Evolutionary conservation across 805 yeast species (phyloP), one percentile per base, ranked within the genome.

Genomic region (Saccharomycopsis schoenii): DNA sequence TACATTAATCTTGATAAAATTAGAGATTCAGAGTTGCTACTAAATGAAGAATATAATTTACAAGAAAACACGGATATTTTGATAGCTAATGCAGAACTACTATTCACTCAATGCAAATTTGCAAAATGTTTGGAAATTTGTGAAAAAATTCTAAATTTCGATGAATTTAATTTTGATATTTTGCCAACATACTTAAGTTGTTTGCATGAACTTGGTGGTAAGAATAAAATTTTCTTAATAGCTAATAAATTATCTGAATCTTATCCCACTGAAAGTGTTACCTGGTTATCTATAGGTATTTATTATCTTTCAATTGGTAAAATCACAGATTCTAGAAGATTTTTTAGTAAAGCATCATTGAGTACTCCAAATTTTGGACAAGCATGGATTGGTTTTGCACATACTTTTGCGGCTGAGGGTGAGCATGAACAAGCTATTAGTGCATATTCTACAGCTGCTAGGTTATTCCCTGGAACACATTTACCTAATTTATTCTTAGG

Each of bases 381-480:
- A 58, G 96, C 98, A 1, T 94, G 99, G 99, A 84, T 94, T 40
- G 99, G 97, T 1, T 94, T 94, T 75, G 98, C 98, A 0, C 98
- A 93, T 69, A 92, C 98, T 0, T 94, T 92, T 80, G 97, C 97
- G 0, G 86, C 89, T 2, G 99, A 94, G 71, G 96, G 97, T n/a
- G 99, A 94, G 72, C 97, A 94, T 71, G 99, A 94, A 71, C 98
- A 94, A 72, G 98, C 98, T 1, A 87, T 94, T 24, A 87, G 97
- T 61, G 98, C 98, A 0, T 94, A 92, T 72, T 92, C 98, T 1
- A 92, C 96, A 12, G 97, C 97, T 0, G 90, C 97, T 1, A 77
- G 97, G 64, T 78, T 92, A 52, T 94, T 94, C 68, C 91, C 92
- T 0, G 96, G 96, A 0, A 85, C 92, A 2, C 97, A 94, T 71